phyloP scores from a whole-genome alignment of 305 asterid genomes.

The Caryopteris hybrid region DNA sequence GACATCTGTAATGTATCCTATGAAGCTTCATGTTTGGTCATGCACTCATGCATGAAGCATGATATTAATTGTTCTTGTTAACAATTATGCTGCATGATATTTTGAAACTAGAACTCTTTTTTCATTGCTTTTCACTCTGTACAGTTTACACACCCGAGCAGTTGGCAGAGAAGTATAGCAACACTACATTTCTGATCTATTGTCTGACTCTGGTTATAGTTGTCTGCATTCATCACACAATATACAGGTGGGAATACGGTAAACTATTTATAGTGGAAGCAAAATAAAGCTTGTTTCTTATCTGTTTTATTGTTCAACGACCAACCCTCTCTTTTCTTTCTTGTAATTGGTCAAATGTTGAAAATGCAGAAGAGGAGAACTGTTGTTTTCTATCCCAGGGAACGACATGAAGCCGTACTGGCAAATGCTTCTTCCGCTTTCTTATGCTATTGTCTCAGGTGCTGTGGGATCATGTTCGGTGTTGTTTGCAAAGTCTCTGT shows the following conservation, averaged over 20 bases:
- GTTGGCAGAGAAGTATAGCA: constrained; percentile 90
- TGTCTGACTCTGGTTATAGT: constrained; percentile 73
- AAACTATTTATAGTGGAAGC: constrained; percentile 11
- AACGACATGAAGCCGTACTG: constrained; percentile 66
- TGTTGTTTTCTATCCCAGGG: constrained; percentile 57
- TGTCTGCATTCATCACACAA: constrained; percentile 65
- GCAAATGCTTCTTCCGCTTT: constrained; percentile 91
- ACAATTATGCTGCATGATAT: background rate
- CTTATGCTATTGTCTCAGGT: constrained; percentile 95
- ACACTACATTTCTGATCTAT: constrained; percentile 69
- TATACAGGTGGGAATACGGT: constrained; percentile 56
- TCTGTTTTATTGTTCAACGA: constrained; percentile 5
- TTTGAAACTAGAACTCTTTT: background rate
- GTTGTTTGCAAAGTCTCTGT: constrained; percentile 93
- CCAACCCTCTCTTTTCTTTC: background rate
- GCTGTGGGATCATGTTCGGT: constrained; percentile 96
- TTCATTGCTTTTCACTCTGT: constrained; percentile 18
- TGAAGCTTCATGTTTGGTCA: background rate
- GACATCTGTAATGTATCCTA: background rate
- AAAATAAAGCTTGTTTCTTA: constrained; percentile 11
- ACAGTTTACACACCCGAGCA: constrained; percentile 92
- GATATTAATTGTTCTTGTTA: background rate
- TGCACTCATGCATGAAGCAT: constrained; percentile 10
- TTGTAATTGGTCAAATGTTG: constrained; percentile 21
- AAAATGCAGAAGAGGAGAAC: constrained; percentile 73